Percentiles rank a stretch among this genome's conserved stretches.
These are phyloP conservation scores for Hysterangium stoloniferum DNA, from an alignment of 768 basidiomycete species.

Conservation along the genomic window DNA sequence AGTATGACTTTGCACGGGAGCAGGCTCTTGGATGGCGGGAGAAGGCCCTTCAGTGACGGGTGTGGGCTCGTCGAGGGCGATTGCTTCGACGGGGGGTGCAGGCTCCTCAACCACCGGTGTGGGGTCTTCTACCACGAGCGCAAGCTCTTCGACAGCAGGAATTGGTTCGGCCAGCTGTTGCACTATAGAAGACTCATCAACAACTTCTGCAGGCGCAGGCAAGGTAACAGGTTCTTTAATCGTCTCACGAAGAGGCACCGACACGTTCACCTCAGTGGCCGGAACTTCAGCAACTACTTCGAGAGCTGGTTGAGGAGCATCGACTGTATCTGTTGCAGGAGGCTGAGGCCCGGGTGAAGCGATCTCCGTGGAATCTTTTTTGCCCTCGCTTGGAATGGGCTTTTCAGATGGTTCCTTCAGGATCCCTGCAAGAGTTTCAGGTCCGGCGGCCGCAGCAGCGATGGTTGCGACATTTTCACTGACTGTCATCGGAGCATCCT, in stretches of 20 bases:
- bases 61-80: conserved; percentile 4
- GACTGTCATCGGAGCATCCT: conserved; percentile 2
- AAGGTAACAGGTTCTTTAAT: conserved; percentile 10
- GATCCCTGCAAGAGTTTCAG: conserved; percentile 13
- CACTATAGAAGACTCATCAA: neutral
- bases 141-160: neutral
- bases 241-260: neutral
- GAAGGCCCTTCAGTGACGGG: conserved; percentile 9
- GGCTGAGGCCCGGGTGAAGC: too few species aligned
- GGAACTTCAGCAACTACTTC: conserved; percentile 16
- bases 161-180: conserved; percentile 4
- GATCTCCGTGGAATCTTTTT: too few species aligned
- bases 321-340: conserved; percentile 6
- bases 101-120: conserved; percentile 1
- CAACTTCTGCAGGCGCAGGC: conserved; percentile 8
- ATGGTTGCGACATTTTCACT: conserved; percentile 14
- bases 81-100: conserved; percentile 1
- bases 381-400: too few species aligned
- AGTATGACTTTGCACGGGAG: neutral
- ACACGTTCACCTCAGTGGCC: neutral
- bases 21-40: conserved; percentile 6
- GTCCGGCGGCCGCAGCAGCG: conserved; percentile 15
- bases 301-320: neutral
- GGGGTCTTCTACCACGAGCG: neutral
- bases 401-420: too few species aligned